Percentiles rank a stretch among this genome's conserved stretches.
Conservation (phyloP, 2,329 filamentous ascomycete species). For the Colletotrichum euphorbiae region DNA sequence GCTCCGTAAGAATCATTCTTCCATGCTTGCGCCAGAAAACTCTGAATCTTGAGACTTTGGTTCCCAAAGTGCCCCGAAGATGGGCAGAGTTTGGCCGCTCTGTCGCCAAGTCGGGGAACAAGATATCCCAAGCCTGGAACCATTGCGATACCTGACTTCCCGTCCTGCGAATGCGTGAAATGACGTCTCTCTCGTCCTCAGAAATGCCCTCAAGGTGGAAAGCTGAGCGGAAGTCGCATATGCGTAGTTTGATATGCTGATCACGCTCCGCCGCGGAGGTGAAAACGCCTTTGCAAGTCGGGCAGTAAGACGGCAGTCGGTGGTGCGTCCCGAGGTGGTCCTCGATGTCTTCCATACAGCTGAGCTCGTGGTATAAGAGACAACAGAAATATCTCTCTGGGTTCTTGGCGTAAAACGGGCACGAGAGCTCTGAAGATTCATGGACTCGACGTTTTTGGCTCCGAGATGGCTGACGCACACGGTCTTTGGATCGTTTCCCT, state of each 20-base stretch:
- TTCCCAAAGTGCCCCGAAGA: neutral
- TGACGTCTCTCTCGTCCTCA: conserved; percentile 24
- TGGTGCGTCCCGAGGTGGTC: conserved; percentile 1
- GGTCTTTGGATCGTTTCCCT: neutral
- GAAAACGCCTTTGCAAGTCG: neutral
- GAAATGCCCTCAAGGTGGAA: conserved; percentile 42
- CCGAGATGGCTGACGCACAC: neutral
- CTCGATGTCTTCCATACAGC: neutral
- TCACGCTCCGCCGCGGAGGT: neutral
- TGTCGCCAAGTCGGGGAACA: conserved; percentile 38
- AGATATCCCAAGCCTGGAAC: conserved; percentile 44
- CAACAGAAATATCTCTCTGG: neutral
- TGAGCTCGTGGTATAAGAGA: neutral
- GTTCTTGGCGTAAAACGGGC: neutral
- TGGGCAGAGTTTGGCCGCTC: neutral
- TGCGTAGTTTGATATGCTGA: conserved; percentile 2
- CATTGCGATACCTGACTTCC: conserved; percentile 39
- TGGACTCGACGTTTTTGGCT: neutral
- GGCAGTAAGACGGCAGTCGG: conserved; percentile 10
- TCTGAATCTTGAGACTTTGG: neutral
- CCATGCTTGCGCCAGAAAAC: neutral
- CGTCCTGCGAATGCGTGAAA: neutral
- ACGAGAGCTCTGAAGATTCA: neutral
- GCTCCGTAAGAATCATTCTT: neutral
- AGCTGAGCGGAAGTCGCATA: conserved; percentile 24